Percentiles rank a stretch among this genome's conserved stretches.
These are phyloP conservation scores for Digitaria exilis DNA, from an alignment of 202 grass and related monocot genomes.

Conservation along the genomic window DNA sequence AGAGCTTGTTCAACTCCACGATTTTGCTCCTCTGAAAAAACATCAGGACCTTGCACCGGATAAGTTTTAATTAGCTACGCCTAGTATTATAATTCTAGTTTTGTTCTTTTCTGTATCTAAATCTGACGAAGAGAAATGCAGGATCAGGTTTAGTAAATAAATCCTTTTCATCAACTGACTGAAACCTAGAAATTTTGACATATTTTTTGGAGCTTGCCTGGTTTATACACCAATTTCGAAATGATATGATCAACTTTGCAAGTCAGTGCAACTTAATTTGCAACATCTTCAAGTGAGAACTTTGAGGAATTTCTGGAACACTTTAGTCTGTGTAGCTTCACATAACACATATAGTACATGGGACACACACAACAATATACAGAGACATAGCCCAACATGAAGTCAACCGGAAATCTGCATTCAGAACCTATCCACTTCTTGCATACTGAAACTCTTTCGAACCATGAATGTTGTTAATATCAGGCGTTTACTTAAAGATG, in stretches of 20 bases:
- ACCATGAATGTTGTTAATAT: slow-evolving; percentile 28
- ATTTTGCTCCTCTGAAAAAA: background rate
- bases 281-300: no score
- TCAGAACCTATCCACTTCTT: background rate
- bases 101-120: slow-evolving; percentile 6
- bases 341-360: no score
- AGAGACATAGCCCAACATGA: no score
- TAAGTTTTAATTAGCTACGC: background rate
- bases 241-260: background rate
- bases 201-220: background rate
- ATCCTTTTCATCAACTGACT: slow-evolving; percentile 1
- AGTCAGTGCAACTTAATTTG: background rate
- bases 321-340: no score
- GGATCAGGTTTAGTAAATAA: background rate
- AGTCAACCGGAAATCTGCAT: background rate
- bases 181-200: background rate
- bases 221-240: background rate
- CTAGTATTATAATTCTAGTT: background rate
- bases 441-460: slow-evolving; percentile 1
- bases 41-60: background rate
- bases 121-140: background rate
- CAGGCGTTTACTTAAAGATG: slow-evolving; percentile 74
- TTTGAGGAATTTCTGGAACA: no score
- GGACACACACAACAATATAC: no score
- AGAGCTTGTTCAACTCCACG: background rate